Percentiles rank a stretch among this genome's conserved stretches.
Evolutionary conservation across 2,329 filamentous ascomycete species (phyloP).

Genomic region (Fusarium torreyae): DNA sequence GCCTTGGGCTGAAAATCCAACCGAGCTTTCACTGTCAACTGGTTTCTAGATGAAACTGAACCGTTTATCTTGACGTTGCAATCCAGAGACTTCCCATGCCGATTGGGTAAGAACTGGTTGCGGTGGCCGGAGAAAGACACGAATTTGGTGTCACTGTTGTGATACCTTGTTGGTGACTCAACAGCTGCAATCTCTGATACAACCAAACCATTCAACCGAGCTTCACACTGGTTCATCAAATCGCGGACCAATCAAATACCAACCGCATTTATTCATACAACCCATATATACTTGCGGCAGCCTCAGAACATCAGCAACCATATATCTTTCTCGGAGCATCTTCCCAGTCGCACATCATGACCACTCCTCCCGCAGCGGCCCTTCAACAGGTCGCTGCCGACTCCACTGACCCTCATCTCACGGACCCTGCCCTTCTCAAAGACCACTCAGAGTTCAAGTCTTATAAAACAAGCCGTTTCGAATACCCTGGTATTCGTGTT

Average conservation of each 20-base stretch:
- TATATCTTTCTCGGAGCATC: constrained; percentile 11
- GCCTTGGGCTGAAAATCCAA: constrained; percentile 17
- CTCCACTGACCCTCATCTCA: constrained; percentile 62
- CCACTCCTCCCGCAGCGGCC: constrained; percentile 37
- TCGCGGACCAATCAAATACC: neutral
- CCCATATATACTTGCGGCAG: constrained; percentile 5
- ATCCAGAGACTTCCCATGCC: neutral
- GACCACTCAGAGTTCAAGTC: constrained; percentile 80
- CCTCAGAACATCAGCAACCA: constrained; percentile 3
- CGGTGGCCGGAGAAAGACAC: constrained; percentile 18
- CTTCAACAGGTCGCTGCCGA: constrained; percentile 43
- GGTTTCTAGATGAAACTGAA: constrained; percentile 4
- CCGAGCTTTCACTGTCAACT: constrained; percentile 11
- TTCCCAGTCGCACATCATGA: constrained; percentile 43
- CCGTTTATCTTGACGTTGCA: neutral
- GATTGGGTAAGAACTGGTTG: constrained; percentile 11
- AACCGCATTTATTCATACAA: constrained; percentile 1
- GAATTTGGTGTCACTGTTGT: constrained; percentile 35
- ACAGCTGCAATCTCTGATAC: constrained; percentile 33
- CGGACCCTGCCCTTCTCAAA: constrained; percentile 84
- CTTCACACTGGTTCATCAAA: constrained; percentile 11
- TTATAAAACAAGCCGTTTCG: constrained; percentile 79
- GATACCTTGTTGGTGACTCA: constrained; percentile 38
- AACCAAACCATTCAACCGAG: constrained; percentile 12
- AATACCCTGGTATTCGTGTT: constrained; percentile 83